Evolutionary conservation across 192 early-diverging fungal species (phyloP).

Genomic region (Linnemannia zychae): DNA sequence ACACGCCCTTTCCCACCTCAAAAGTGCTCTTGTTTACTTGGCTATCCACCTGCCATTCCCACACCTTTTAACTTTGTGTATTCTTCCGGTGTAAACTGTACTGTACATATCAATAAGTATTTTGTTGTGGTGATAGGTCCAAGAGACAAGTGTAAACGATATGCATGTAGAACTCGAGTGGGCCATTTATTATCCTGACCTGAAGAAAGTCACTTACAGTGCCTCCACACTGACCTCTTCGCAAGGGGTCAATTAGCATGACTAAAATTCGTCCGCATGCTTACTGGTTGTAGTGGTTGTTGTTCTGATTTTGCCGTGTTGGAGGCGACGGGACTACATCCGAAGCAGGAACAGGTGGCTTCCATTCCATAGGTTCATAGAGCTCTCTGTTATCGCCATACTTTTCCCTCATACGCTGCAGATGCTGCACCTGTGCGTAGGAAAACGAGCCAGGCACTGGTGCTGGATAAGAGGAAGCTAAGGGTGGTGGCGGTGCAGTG

Average conservation of each 20-base stretch:
- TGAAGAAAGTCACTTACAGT: no score
- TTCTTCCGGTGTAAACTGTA: no score
- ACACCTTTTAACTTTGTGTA: no score
- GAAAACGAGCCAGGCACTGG: slow-evolving; percentile 47
- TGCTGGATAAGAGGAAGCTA: not conserved
- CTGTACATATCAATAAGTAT: no score
- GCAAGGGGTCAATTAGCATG: not conserved
- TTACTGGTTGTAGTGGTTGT: not conserved
- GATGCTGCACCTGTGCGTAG: slow-evolving; percentile 40
- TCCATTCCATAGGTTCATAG: slow-evolving; percentile 49
- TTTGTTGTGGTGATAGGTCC: no score
- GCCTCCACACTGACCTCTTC: no score
- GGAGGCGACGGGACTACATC: not conserved
- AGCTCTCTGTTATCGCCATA: slow-evolving; percentile 35
- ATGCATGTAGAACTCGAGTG: not conserved
- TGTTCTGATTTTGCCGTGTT: not conserved
- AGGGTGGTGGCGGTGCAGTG: not conserved
- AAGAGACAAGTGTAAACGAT: no score
- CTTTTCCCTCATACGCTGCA: slow-evolving; percentile 31
- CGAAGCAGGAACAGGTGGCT: not conserved
- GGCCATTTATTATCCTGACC: not conserved
- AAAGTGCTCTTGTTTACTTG: no score
- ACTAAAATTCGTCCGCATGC: not conserved
- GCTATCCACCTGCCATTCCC: no score
- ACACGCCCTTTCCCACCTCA: no score